Evolutionary conservation across 2,329 filamentous ascomycete genomes (phyloP), one percentile per base, ranked within the genome.

Genomic region (Ilyonectria sp.): DNA sequence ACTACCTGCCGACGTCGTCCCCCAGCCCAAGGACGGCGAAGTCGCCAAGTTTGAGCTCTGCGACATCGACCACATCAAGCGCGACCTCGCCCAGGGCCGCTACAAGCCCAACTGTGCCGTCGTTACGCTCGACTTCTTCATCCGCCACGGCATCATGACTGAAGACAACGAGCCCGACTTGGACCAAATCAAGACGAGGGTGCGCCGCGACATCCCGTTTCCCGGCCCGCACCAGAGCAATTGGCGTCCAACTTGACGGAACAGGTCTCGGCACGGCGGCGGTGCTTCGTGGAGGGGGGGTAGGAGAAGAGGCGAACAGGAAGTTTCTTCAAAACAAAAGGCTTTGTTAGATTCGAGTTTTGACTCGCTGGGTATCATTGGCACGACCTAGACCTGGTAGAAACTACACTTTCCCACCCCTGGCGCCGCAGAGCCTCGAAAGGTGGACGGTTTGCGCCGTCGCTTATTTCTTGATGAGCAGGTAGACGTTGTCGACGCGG

Each of bases 91-190:
- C 17, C 83, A 85, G 59, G 94, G 93, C 15, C 88, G 92, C 74
- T 99, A 95, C 85, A 99, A 99, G 85, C 93, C 95, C 2, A 98
- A 98, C 79, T 98, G 95, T 80, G 92, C 93, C 15, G 79, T 96
- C 65, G 89, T 97, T 54, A 83, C 96, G 78, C 82, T 98, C 52
- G 94, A 98, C 79, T 99, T 98, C 83, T 93, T 99, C 78, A 86
- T 97, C 72, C 88, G 95, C 60, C 93, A 94, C 80, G 93, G 93
- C 1, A 89, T 97, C 69, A 78, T 98, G 77, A 97, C 92, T 9
- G 81, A 84, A 49, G 93, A 93, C 74, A 94, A 94, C 77, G 95
- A 98, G 82, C 87, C 88, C 56, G 84, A 95, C 76, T 94, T 92
- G 77, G 85, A 92, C 69, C 91, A 94, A 81, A 94, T 98, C 74